These are phyloP conservation scores for Athelia sp. DNA, from an alignment of 1,284 basidiomycete species.

Conservation along the genomic window DNA sequence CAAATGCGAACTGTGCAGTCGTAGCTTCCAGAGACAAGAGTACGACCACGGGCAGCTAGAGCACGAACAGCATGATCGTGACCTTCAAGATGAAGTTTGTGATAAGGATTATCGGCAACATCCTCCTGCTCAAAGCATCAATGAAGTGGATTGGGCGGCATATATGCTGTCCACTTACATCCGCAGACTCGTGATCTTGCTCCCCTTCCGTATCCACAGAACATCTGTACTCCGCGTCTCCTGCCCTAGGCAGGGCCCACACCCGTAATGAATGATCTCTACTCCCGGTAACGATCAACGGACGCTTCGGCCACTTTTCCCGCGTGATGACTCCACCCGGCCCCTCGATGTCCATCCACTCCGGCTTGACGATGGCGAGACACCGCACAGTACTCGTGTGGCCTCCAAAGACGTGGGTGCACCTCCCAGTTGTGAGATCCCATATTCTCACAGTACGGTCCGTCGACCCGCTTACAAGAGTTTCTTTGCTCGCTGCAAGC, in stretches of 20 bases:
- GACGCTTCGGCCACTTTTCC: constrained; percentile 80
- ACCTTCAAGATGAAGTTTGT: constrained; percentile 78
- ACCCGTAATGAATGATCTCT: constrained; percentile 87
- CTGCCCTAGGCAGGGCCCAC: constrained; percentile 81
- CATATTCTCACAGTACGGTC: constrained; percentile 93
- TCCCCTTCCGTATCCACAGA: constrained; percentile 55
- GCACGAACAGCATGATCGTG: constrained; percentile 91
- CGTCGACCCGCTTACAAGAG: constrained; percentile 89
- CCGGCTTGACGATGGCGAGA: constrained; percentile 85
- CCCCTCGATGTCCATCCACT: constrained; percentile 68
- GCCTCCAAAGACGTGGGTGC: constrained; percentile 88
- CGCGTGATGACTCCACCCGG: constrained; percentile 51
- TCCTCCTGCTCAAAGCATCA: constrained; percentile 43
- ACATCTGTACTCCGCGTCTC: constrained; percentile 73
- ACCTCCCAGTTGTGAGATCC: constrained; percentile 76
- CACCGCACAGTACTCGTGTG: constrained; percentile 93
- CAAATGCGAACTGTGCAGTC: constrained; percentile 91
- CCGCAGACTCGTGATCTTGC: constrained; percentile 60
- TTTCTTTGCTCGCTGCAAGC: constrained; percentile 77
- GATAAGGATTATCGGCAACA: constrained; percentile 86
- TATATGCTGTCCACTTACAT: constrained; percentile 39
- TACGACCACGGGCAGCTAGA: constrained; percentile 84
- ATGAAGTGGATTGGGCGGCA: not conserved
- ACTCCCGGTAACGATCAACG: constrained; percentile 91
- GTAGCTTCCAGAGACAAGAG: constrained; percentile 92